Evolutionary conservation across 139 green algal species (phyloP), one percentile per base, ranked within the genome.

Genomic region (Asterochloris sp.): DNA sequence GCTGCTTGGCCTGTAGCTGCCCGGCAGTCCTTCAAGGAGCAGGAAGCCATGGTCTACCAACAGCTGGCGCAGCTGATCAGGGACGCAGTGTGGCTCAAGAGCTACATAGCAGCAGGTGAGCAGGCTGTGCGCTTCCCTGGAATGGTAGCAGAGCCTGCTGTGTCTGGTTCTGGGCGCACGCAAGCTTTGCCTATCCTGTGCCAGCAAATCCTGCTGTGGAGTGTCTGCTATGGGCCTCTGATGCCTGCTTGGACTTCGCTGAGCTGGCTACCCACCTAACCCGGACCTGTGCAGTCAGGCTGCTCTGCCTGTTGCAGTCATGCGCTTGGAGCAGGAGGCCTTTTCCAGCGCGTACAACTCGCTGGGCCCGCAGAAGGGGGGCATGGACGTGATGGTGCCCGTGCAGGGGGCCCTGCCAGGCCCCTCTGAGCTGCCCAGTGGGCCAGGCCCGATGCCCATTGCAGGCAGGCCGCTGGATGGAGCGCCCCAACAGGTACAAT

Each of bases 31-130:
- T 93, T 88, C 88, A 90, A 93, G 76, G 92, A 96, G 84, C 87
- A 95, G 77, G 94, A 97, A 89, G 87, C 90, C 27, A 88, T 91
- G 26, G 90, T 97, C 28, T 96, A 95, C 84, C 92, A 97, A 81
- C 90, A 91, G 73, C 88, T 97, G 27, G 92, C 90, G 82, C 93
- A 93, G 74, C 86, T 97, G 27, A 95, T 96, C 80, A 89, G 92
- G 64, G 94, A 97, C 86, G 95, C 91, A 12, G 88, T 91, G 8
- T 94, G 94, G 83, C 89, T 97, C 63, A 94, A 95, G 64, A 89
- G 88, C 71, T 97, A 97, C 87, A 87, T 95, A 24, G 91, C 89
- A 63, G 86, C 88, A 54, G 38, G 38, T 54, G 38, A 54, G 38
- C 38, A 54, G 38, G 38, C 38, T 12, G 86, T 91, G 69, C 77